Conservation (phyloP, 2,329 filamentous ascomycete species). For the Fusarium abutilonis region DNA sequence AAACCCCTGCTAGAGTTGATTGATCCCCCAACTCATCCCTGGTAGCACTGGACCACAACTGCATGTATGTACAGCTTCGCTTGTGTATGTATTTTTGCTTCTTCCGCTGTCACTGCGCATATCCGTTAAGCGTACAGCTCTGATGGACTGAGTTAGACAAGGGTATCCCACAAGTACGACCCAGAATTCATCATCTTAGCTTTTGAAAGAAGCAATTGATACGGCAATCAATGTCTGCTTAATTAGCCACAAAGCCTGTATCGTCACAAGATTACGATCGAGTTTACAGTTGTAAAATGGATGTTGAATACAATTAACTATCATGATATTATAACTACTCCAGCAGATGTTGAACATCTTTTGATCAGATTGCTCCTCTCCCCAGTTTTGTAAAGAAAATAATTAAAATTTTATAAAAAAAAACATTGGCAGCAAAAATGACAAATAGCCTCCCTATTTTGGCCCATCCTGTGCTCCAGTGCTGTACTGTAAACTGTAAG, state of each 20-base stretch:
- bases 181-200: background rate
- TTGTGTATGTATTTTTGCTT: conserved; percentile 37
- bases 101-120: conserved; percentile 35
- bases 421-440: conserved; percentile 5
- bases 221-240: background rate
- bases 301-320: conserved; percentile 32
- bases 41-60: conserved; percentile 6
- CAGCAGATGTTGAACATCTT: background rate
- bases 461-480: conserved; percentile 26
- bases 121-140: conserved; percentile 1
- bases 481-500: background rate
- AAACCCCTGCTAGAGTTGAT: conserved; percentile 2
- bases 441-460: conserved; percentile 29
- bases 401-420: no score
- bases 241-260: background rate
- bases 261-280: background rate
- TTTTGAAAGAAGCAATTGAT: background rate
- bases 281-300: background rate
- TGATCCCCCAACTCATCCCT: conserved; percentile 20
- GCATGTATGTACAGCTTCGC: conserved; percentile 10
- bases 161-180: background rate
- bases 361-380: background rate
- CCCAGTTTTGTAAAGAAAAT: conserved; percentile 32
- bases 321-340: conserved; percentile 9
- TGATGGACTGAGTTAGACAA: conserved; percentile 1